Evolutionary conservation across 148 eudicot genomes (phyloP).

Genomic region (Gaultheria prostrata): DNA sequence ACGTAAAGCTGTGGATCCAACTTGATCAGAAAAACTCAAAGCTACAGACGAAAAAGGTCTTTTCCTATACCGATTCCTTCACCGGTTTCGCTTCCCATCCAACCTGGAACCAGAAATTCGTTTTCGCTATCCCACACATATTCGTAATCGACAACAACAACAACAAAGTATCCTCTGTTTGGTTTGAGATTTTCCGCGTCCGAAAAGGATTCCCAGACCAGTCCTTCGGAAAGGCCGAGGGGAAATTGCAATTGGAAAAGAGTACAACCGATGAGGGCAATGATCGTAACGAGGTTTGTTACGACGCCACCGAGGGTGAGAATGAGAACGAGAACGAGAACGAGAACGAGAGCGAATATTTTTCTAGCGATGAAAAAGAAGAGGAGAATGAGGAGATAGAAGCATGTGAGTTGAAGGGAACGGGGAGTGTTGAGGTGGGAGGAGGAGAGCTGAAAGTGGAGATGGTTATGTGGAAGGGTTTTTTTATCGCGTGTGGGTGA

Average conservation of each 20-base stretch:
- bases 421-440: not conserved
- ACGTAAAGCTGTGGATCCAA: not conserved
- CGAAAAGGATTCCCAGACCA: not conserved
- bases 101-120: not conserved
- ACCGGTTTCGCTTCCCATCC: not conserved
- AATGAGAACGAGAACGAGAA: too few species aligned
- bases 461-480: not conserved
- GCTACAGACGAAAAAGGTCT: not conserved
- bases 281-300: not conserved
- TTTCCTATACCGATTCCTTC: not conserved
- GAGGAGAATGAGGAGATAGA: not conserved
- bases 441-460: not conserved
- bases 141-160: not conserved
- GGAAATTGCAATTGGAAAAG: not conserved
- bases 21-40: not conserved
- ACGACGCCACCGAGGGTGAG: too few species aligned
- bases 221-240: not conserved
- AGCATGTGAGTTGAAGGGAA: not conserved
- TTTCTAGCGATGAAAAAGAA: too few species aligned
- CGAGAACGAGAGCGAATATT: not conserved
- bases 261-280: not conserved
- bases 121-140: not conserved
- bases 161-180: not conserved
- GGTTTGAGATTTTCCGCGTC: not conserved
- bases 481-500: not conserved